Evolutionary conservation across 495 filamentous ascomycete species (phyloP).

Genomic region (Aspergillus saccharolyticus): DNA sequence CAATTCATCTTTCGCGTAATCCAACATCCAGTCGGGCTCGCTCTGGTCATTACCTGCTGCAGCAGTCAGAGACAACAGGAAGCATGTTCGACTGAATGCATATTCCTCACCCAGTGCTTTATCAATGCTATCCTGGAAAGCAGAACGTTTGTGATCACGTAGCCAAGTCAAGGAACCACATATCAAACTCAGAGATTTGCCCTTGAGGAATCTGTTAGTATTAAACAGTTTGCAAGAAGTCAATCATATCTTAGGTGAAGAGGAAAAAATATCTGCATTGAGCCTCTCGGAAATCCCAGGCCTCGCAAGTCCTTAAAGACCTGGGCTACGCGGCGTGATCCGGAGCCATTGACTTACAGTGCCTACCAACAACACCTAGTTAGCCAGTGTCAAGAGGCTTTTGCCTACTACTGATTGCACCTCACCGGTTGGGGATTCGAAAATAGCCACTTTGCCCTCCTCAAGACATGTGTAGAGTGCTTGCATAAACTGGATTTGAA

Average conservation of each 20-base stretch:
- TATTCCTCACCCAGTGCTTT: slow-evolving; percentile 28
- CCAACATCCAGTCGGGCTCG: slow-evolving; percentile 87
- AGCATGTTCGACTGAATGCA: neutral
- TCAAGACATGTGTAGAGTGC: slow-evolving; percentile 79
- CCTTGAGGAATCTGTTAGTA: slow-evolving; percentile 39
- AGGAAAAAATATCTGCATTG: neutral
- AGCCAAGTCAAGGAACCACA: slow-evolving; percentile 93
- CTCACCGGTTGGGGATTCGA: slow-evolving; percentile 87
- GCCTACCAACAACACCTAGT: slow-evolving; percentile 26
- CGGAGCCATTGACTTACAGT: slow-evolving; percentile 35
- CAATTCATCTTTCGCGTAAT: slow-evolving; percentile 64
- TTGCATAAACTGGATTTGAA: slow-evolving; percentile 87
- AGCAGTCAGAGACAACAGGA: slow-evolving; percentile 7
- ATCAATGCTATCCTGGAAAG: slow-evolving; percentile 50
- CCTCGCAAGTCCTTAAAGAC: neutral
- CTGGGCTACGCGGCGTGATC: neutral
- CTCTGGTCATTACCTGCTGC: slow-evolving; percentile 49
- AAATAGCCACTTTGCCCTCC: slow-evolving; percentile 74
- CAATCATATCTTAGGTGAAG: neutral
- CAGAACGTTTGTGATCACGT: slow-evolving; percentile 70
- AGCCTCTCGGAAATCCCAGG: neutral
- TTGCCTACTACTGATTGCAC: neutral
- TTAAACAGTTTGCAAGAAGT: neutral
- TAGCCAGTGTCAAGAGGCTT: neutral
- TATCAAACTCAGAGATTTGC: slow-evolving; percentile 96